Evolutionary conservation across 78 protist genomes (phyloP).

Genomic region (Dictyostelium citrinum): DNA sequence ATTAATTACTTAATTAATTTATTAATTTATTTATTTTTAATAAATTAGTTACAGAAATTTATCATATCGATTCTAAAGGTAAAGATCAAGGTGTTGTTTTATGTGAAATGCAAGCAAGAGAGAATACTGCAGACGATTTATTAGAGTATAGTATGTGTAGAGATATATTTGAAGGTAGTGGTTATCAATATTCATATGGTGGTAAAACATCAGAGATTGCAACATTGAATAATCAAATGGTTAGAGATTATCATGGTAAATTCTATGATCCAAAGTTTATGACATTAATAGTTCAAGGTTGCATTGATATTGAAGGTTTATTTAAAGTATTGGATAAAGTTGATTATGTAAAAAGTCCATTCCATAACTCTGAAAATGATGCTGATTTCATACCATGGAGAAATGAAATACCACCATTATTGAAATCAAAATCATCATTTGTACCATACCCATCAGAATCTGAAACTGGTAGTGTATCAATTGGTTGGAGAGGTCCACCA

Average conservation of each 20-base stretch:
- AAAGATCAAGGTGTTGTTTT: conserved; percentile 71
- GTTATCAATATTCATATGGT: conserved; percentile 42
- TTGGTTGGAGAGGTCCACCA: conserved; percentile 74
- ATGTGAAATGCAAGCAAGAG: conserved; percentile 79
- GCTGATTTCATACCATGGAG: conserved; percentile 13
- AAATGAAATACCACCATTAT: conserved; percentile 8
- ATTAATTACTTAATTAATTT: too few relatives aligned
- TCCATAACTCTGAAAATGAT: neutral
- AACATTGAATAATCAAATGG: conserved; percentile 2
- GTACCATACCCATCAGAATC: conserved; percentile 28
- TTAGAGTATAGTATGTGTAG: neutral
- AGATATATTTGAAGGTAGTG: neutral
- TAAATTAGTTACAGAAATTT: conserved; percentile 56
- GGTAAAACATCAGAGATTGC: conserved; percentile 57
- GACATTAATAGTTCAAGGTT: conserved; percentile 58
- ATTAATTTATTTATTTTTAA: neutral
- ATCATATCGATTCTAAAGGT: conserved; percentile 63
- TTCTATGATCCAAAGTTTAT: conserved; percentile 64
- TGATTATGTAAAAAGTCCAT: conserved; percentile 23
- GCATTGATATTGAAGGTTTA: conserved; percentile 11
- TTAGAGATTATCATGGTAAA: conserved; percentile 58
- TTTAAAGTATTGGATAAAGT: conserved; percentile 9
- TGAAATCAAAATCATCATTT: neutral
- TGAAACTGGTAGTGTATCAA: conserved; percentile 44
- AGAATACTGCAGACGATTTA: conserved; percentile 54